These are phyloP conservation scores for Septoria petroselini DNA, from an alignment of 2,329 filamentous ascomycete species.

Conservation along the genomic window DNA sequence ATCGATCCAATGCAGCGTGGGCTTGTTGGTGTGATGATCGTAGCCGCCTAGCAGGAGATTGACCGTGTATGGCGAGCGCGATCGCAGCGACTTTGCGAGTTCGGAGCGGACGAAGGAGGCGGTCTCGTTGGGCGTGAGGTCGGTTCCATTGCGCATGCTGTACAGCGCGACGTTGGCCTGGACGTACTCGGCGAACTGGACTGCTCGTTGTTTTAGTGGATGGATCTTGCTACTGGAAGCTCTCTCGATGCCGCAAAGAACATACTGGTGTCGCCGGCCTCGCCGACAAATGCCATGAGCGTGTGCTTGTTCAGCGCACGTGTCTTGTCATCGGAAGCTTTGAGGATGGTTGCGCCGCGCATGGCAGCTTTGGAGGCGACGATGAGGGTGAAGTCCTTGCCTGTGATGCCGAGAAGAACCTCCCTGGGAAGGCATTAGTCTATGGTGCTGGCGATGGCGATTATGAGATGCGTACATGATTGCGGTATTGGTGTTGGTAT, in stretches of 20 bases:
- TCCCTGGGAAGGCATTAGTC: slow-evolving; percentile 61
- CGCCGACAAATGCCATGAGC: slow-evolving; percentile 90
- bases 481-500: slow-evolving; percentile 5
- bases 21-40: slow-evolving; percentile 73
- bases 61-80: slow-evolving; percentile 91
- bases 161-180: slow-evolving; percentile 98
- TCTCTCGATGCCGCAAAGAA: not conserved
- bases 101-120: slow-evolving; percentile 92
- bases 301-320: slow-evolving; percentile 88
- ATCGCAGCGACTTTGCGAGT: slow-evolving; percentile 84
- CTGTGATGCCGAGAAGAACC: slow-evolving; percentile 94
- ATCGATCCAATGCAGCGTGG: slow-evolving; percentile 32
- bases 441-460: not conserved
- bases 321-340: slow-evolving; percentile 95
- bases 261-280: slow-evolving; percentile 87
- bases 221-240: no score
- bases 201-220: slow-evolving; percentile 47
- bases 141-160: slow-evolving; percentile 94
- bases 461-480: slow-evolving; percentile 22
- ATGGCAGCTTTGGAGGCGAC: slow-evolving; percentile 97
- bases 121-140: slow-evolving; percentile 83
- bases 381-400: slow-evolving; percentile 98
- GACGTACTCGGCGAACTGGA: slow-evolving; percentile 99
- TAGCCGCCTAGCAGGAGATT: slow-evolving; percentile 93
- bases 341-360: slow-evolving; percentile 94